These are phyloP conservation scores for Tieghemostelium lacteum DNA, from an alignment of 78 protist species.

Conservation along the genomic window DNA sequence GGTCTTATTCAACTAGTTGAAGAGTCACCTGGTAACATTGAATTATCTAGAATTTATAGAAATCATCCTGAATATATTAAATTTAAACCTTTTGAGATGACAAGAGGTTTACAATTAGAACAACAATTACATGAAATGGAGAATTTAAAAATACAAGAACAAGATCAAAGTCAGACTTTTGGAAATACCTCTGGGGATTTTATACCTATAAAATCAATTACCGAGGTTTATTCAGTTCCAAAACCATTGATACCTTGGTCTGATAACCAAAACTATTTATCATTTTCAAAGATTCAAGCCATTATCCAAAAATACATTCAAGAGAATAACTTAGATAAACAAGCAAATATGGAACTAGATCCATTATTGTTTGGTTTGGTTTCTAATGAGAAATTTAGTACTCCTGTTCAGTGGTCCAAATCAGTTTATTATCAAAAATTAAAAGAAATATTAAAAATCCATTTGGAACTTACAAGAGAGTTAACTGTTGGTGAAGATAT, in stretches of 20 bases:
- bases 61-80: conserved; percentile 5
- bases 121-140: not conserved
- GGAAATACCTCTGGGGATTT: not conserved
- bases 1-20: conserved; percentile 22
- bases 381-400: not conserved
- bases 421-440: not conserved
- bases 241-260: not conserved
- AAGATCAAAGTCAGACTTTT: not conserved
- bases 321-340: conserved; percentile 22
- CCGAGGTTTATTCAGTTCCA: conserved; percentile 14
- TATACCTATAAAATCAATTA: conserved; percentile 13
- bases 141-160: not conserved
- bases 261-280: not conserved
- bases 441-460: not conserved
- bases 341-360: conserved; percentile 14
- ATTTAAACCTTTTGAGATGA: conserved; percentile 25
- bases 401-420: not conserved
- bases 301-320: not conserved
- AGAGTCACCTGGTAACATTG: conserved; percentile 52
- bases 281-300: not conserved
- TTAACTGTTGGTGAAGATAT: not conserved
- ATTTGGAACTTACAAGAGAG: not conserved
- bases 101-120: not conserved
- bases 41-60: conserved; percentile 36
- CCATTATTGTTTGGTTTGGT: not conserved